Evolutionary conservation across 176 grass and related monocot species (phyloP).

Genomic region (Ampelocalamus luodianensis): DNA sequence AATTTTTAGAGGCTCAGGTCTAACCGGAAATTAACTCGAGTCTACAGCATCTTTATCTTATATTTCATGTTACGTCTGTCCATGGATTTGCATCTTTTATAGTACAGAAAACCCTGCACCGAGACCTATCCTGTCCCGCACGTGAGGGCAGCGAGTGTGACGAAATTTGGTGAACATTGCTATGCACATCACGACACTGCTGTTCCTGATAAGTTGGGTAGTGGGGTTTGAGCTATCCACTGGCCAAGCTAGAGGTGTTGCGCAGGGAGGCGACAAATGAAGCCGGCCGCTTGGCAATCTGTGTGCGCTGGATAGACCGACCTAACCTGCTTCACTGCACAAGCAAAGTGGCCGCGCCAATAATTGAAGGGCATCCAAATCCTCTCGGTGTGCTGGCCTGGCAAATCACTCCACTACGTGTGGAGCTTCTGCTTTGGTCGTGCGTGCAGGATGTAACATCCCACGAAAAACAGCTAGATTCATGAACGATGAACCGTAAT

Average conservation of each 20-base stretch:
- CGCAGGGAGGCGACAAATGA: not conserved
- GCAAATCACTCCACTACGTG: slow-evolving; percentile 28
- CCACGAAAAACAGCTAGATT: not conserved
- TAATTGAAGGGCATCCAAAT: slow-evolving; percentile 43
- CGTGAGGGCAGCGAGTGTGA: not conserved
- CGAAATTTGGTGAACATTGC: not conserved
- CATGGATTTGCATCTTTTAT: not conserved
- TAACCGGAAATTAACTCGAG: not conserved
- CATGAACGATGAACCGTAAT: not conserved
- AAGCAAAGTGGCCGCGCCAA: slow-evolving; percentile 44
- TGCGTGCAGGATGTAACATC: not conserved
- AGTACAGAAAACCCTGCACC: not conserved
- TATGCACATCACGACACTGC: not conserved
- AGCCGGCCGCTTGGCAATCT: slow-evolving; percentile 16
- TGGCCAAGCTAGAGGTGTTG: not conserved
- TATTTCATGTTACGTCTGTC: not conserved
- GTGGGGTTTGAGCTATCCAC: slow-evolving; percentile 32
- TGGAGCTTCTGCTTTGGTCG: slow-evolving; percentile 28
- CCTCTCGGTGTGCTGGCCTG: not conserved
- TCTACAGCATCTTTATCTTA: not conserved
- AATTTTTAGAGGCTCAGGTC: not conserved
- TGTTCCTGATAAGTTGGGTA: slow-evolving; percentile 26
- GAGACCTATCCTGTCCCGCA: not conserved
- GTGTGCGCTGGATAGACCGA: slow-evolving; percentile 26
- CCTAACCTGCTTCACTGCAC: slow-evolving; percentile 15